Conservation (phyloP, 176 grass and related monocot species). For the Themeda triandra region DNA sequence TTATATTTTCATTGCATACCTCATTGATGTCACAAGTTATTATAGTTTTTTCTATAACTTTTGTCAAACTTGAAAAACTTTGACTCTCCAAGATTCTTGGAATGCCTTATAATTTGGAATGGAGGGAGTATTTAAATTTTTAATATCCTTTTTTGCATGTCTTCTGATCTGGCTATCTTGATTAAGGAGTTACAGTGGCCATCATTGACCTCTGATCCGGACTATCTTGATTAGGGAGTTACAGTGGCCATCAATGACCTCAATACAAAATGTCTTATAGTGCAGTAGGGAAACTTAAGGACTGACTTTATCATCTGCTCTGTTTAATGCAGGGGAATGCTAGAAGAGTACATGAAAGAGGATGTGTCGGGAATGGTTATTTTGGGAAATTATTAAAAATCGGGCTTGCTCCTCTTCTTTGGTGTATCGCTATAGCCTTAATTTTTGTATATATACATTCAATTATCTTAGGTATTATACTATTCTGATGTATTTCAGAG, state of each 20-base stretch:
- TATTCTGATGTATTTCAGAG: constrained; percentile 6
- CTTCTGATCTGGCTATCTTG: neutral
- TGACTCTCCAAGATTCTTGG: too few species aligned
- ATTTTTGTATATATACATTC: constrained; percentile 74
- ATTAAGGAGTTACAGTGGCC: neutral
- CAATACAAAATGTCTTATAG: constrained; percentile 1
- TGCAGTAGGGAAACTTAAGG: neutral
- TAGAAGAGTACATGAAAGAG: constrained; percentile 80
- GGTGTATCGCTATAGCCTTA: constrained; percentile 71
- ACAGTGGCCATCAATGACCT: neutral
- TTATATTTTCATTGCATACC: too few species aligned
- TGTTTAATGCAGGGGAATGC: constrained; percentile 79
- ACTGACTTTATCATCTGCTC: constrained; percentile 10
- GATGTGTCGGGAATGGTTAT: constrained; percentile 49
- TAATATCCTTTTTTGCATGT: constrained; percentile 6
- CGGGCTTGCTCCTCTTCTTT: constrained; percentile 84
- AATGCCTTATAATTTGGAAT: too few species aligned
- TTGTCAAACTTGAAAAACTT: too few species aligned
- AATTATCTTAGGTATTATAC: constrained; percentile 60
- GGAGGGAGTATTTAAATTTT: neutral
- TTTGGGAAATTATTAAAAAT: constrained; percentile 76
- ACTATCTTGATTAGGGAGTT: neutral
- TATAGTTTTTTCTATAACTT: too few species aligned
- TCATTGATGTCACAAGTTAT: too few species aligned
- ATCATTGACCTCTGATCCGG: neutral